A percentile compares a stretch with the other conserved stretches of the same genome.
phyloP scores from a whole-genome alignment of 768 basidiomycete genomes.

The Amanita phalloides region DNA sequence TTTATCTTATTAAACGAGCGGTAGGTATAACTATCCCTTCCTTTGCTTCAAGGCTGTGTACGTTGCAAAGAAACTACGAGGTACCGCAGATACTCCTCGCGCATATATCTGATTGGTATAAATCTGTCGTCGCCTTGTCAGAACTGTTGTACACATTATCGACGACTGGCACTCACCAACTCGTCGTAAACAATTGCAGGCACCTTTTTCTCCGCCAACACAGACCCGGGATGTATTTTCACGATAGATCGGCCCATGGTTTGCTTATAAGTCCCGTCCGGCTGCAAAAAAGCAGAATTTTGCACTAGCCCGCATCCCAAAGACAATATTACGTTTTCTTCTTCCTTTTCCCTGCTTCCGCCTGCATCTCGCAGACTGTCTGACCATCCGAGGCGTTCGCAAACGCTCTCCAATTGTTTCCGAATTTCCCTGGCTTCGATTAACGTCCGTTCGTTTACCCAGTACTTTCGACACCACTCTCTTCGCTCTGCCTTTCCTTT shows the following conservation, averaged over 20 bases:
- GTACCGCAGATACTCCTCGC: conserved; percentile 79
- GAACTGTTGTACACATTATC: conserved; percentile 1
- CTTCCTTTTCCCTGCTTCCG: conserved; percentile 41
- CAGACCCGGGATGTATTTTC: conserved; percentile 88
- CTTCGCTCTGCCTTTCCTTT: conserved; percentile 2
- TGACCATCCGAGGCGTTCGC: conserved; percentile 28
- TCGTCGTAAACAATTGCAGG: conserved; percentile 91
- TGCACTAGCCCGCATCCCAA: conserved; percentile 69
- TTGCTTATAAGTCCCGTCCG: conserved; percentile 83
- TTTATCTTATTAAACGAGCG: too few relatives aligned
- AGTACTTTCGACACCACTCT: conserved; percentile 77
- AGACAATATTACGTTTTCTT: conserved; percentile 61
- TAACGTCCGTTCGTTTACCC: conserved; percentile 73
- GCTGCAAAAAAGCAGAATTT: conserved; percentile 76
- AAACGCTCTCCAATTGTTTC: conserved; percentile 64
- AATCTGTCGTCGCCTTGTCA: conserved; percentile 30
- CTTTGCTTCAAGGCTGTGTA: conserved; percentile 23
- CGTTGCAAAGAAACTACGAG: conserved; percentile 35
- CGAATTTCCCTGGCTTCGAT: conserved; percentile 70
- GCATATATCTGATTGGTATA: conserved; percentile 83
- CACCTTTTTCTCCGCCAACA: conserved; percentile 69
- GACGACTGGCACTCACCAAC: conserved; percentile 42
- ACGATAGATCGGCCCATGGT: conserved; percentile 67
- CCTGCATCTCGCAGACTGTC: conserved; percentile 44
- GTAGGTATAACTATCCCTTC: conserved; percentile 11